phyloP scores from a whole-genome alignment of 208 protist genomes.

The Leishmania arabica region DNA sequence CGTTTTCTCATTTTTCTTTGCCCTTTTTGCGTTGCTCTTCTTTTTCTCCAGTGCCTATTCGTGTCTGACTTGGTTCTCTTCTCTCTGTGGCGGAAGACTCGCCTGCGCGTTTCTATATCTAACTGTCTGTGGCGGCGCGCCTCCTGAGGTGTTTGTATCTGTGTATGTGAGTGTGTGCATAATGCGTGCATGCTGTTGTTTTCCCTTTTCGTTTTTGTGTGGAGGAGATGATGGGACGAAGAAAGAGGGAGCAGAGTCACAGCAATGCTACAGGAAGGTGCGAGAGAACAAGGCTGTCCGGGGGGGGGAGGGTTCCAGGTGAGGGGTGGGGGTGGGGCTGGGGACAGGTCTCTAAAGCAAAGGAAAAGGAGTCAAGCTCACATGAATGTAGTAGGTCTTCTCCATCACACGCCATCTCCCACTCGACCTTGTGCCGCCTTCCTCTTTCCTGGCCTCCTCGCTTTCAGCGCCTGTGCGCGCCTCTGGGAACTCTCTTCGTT shows the following conservation, averaged over 20 bases:
- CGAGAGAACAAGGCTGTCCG: neutral
- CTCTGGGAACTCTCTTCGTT: neutral
- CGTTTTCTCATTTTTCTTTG: neutral
- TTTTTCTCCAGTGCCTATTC: constrained; percentile 2
- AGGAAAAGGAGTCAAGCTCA: neutral
- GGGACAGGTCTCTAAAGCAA: neutral
- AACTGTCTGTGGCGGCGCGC: neutral
- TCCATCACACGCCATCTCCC: neutral
- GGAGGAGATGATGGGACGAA: neutral
- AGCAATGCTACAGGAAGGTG: neutral
- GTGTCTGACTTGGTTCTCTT: neutral
- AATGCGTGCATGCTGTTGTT: neutral
- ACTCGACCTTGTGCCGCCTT: neutral
- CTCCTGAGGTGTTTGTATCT: neutral
- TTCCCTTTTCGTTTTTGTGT: no score
- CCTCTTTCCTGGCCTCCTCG: neutral
- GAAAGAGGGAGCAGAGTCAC: neutral
- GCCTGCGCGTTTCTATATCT: neutral
- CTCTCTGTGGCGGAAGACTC: neutral
- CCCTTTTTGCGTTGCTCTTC: neutral
- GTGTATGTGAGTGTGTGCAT: neutral
- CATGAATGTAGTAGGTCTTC: neutral
- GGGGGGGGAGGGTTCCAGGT: neutral
- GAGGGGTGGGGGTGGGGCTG: neutral
- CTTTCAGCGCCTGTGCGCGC: constrained; percentile 1